Evolutionary conservation across 176 grass and related monocot species (phyloP).

Genomic region (Echinochloa phyllopogon): DNA sequence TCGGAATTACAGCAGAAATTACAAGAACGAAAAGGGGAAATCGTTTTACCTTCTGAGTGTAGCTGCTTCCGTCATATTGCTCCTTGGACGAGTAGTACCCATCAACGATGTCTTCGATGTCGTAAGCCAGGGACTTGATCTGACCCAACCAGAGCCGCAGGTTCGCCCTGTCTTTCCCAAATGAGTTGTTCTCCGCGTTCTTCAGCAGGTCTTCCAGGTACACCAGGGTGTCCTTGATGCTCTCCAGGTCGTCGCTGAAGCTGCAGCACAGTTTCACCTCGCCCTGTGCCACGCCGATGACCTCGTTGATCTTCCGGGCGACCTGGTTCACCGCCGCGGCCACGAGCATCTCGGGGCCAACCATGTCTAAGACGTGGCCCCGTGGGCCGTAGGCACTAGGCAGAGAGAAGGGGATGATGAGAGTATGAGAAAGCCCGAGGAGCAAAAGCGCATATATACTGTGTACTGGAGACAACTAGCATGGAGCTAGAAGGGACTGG

Average conservation of each 20-base stretch:
- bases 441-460: too few relatives aligned
- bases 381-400: not conserved
- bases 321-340: constrained; percentile 51
- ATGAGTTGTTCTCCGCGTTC: constrained; percentile 52
- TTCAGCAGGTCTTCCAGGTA: constrained; percentile 47
- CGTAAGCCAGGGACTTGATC: constrained; percentile 55
- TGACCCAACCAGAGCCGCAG: constrained; percentile 49
- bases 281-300: constrained; percentile 35
- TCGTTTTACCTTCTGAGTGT: constrained; percentile 30
- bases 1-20: not conserved
- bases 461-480: too few relatives aligned
- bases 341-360: constrained; percentile 50
- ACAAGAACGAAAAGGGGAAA: not conserved
- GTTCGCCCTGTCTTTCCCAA: constrained; percentile 39
- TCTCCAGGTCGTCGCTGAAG: constrained; percentile 51
- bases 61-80: constrained; percentile 38
- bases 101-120: constrained; percentile 54
- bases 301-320: constrained; percentile 44
- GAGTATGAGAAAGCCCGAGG: too few relatives aligned
- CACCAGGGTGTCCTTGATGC: constrained; percentile 41
- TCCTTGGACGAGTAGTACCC: constrained; percentile 47
- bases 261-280: constrained; percentile 47
- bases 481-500: not conserved
- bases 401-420: too few relatives aligned
- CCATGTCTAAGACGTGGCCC: constrained; percentile 18